phyloP scores from a whole-genome alignment of 495 filamentous ascomycete species.

The Viridothelium virens region DNA sequence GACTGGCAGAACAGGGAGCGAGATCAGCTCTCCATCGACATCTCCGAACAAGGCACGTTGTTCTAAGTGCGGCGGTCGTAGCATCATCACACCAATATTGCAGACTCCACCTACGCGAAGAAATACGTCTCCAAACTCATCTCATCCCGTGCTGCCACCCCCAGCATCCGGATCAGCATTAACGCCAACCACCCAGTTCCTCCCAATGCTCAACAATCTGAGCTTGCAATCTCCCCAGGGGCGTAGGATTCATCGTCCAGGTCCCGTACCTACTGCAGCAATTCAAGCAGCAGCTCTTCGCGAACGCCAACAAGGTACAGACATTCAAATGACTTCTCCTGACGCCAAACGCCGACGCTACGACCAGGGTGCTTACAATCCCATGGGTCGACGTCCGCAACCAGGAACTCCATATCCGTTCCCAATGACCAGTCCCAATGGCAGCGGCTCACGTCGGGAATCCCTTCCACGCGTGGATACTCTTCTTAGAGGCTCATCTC shows the following conservation, averaged over 20 bases:
- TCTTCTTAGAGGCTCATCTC: constrained; percentile 7
- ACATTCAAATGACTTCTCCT: constrained; percentile 15
- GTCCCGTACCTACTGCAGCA: constrained; percentile 1
- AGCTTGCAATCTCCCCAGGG: constrained; percentile 30
- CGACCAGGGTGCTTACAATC: background rate
- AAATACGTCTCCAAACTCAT: background rate
- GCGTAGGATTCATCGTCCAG: constrained; percentile 24
- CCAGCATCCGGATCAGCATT: constrained; percentile 24
- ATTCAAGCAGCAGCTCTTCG: constrained; percentile 6
- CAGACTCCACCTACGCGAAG: constrained; percentile 29
- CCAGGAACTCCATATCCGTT: constrained; percentile 27
- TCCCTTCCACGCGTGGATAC: constrained; percentile 13
- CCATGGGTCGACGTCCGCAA: background rate
- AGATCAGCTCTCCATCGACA: constrained; percentile 13
- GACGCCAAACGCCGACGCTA: constrained; percentile 31
- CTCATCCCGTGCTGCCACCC: constrained; percentile 33
- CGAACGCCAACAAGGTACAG: background rate
- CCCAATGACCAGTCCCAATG: background rate
- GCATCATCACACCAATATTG: constrained; percentile 43
- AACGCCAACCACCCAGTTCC: constrained; percentile 30
- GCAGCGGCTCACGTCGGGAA: constrained; percentile 4
- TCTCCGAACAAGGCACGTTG: constrained; percentile 43
- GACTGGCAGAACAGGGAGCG: constrained; percentile 40
- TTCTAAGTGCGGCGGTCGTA: constrained; percentile 54
- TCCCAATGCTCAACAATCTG: constrained; percentile 40